Conservation (phyloP, 2,329 filamentous ascomycete species). For the Gaeumannomyces sp. region DNA sequence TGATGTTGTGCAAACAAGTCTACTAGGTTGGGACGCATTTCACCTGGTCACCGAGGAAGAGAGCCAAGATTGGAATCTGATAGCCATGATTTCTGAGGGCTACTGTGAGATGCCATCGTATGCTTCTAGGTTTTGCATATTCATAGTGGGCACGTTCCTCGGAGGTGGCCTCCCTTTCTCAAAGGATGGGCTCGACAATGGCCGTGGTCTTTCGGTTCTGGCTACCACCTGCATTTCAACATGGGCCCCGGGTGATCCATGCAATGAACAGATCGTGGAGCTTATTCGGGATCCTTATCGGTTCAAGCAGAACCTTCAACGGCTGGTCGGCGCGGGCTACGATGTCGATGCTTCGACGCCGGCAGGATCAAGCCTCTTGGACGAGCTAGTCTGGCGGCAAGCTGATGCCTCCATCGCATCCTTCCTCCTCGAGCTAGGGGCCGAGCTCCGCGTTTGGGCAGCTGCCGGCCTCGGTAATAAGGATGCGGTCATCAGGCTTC, state of each 20-base stretch:
- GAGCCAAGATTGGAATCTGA: neutral
- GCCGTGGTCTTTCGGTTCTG: neutral
- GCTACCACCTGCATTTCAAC: neutral
- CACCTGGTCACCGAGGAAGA: neutral
- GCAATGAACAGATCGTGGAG: no score
- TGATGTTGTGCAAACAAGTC: rapidly evolving
- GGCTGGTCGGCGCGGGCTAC: neutral
- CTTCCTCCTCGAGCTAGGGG: no score
- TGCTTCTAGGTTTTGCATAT: neutral
- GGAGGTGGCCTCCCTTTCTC: no score
- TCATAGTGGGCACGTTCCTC: no score
- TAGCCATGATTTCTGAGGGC: neutral
- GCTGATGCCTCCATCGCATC: no score
- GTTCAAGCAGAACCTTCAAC: no score
- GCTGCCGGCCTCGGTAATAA: neutral
- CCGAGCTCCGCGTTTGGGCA: no score
- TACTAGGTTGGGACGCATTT: neutral
- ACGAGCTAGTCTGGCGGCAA: no score
- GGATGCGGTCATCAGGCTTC: neutral
- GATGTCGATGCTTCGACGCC: neutral
- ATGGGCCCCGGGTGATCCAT: neutral
- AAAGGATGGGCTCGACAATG: no score
- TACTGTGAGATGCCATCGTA: neutral
- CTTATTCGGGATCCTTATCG: no score
- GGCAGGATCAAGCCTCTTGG: neutral